Evolutionary conservation across 768 basidiomycete species (phyloP).

Genomic region (Omphalotus guepiniiformis): DNA sequence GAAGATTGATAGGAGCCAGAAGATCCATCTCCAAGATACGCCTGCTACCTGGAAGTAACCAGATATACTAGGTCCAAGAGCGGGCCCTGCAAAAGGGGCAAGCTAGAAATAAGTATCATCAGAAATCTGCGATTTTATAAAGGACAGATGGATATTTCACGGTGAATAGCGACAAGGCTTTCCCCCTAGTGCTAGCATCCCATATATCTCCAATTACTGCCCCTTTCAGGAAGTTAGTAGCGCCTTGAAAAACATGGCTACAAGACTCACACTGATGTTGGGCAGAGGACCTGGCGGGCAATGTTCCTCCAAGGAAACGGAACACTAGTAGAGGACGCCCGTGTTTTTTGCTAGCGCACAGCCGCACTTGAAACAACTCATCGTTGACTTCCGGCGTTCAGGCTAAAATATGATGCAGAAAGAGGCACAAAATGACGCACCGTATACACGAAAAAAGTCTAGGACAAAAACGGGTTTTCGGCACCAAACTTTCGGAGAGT

Average conservation of each 20-base stretch:
- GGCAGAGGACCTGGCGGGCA: conserved; percentile 63
- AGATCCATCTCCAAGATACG: conserved; percentile 61
- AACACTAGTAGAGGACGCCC: conserved; percentile 61
- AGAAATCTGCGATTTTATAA: not conserved
- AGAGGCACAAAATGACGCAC: too few relatives aligned
- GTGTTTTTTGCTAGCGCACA: conserved; percentile 59
- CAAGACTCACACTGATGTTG: conserved; percentile 55
- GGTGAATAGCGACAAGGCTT: conserved; percentile 61
- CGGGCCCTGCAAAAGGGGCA: conserved; percentile 65
- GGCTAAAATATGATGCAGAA: not conserved
- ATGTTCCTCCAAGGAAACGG: conserved; percentile 64
- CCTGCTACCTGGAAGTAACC: conserved; percentile 34
- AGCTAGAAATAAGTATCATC: not conserved
- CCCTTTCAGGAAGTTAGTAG: conserved; percentile 24
- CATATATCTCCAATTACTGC: conserved; percentile 58
- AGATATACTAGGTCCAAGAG: conserved; percentile 50
- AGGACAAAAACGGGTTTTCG: conserved; percentile 50
- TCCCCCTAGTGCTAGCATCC: conserved; percentile 56
- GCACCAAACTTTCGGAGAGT: conserved; percentile 47
- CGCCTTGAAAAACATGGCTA: not conserved
- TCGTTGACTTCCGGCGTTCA: not conserved
- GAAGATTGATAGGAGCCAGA: conserved; percentile 60
- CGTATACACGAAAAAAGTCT: conserved; percentile 52
- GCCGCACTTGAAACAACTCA: conserved; percentile 60
- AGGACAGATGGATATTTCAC: conserved; percentile 19